phyloP scores from a whole-genome alignment of 2,329 filamentous ascomycete species.

The Beauveria pseudobassiana region DNA sequence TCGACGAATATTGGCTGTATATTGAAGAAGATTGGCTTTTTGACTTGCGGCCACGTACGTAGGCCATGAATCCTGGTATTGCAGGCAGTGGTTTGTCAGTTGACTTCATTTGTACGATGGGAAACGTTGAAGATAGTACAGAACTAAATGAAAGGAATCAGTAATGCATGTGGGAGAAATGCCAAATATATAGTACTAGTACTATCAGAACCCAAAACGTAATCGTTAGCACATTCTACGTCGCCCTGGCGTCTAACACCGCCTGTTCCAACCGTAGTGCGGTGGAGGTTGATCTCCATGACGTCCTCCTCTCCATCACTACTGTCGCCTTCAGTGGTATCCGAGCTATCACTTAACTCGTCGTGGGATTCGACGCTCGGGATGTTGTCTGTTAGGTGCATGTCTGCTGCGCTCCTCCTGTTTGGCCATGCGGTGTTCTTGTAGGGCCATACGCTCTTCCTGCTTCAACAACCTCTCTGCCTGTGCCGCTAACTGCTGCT shows the following conservation, averaged over 20 bases:
- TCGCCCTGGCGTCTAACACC: neutral
- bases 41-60: neutral
- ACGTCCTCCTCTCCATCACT: neutral
- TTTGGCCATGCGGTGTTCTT: neutral
- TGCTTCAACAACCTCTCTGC: neutral
- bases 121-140: neutral
- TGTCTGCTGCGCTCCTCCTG: neutral
- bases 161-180: neutral
- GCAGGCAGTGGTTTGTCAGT: neutral
- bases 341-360: neutral
- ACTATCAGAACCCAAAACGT: neutral
- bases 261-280: neutral
- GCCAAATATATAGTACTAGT: neutral
- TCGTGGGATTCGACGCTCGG: neutral
- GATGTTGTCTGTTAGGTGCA: neutral
- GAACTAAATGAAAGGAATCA: neutral
- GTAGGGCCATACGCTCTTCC: neutral
- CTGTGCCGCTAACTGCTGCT: neutral
- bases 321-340: neutral
- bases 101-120: neutral
- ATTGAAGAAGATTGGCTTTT: neutral
- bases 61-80: neutral
- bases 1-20: neutral
- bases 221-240: neutral
- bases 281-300: neutral